Base-by-base conservation (phyloP, 2,329 filamentous ascomycete genomes). In the Penicillium sp. region DNA sequence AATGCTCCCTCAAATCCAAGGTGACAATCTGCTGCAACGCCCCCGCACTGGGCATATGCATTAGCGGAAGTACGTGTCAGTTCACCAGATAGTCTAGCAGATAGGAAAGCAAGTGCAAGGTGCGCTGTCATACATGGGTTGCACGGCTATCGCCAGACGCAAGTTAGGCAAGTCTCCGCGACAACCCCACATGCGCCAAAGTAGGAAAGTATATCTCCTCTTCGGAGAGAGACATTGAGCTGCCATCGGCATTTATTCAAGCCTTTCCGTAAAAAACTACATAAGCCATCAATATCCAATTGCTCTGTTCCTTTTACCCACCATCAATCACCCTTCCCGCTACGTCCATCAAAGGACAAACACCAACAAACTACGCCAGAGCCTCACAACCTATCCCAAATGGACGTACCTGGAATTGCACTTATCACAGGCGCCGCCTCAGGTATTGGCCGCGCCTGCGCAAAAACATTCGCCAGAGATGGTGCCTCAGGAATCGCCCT, bases 321-420 rank as follows among this genome's bases (percentile, higher is more conserved):
- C 13, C 15, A 23, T 15, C 15, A 23, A 23, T 23, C 21, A 23
- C 2, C 12, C 27, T 15, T 4, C 27, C 37, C 3, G 27, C n/a
- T 10, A 18, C 27, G n/a, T 13, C 2, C 4, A 25, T 9, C 37
- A 21, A 18, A 1, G 10, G 32, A 40, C 18, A 10, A 40, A 18
- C 10, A 40, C 15, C 29, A 40, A 18, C 10, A 1, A 41, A 10
- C 38, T 32, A 41, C 38, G 3, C 9, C 27, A 29, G 6, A 27
- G 4, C 12, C 23, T 9, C 16, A 9, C 13, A 41, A 35, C 21
- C 25, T 27, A 8, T 27, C n/a, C 3, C 12, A 16, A 54, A 60
- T 61, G 60, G 60, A 62, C 39, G 58, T 62, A 15, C 31, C 58
- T 31, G 60, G 60, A 39, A 57, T 62, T 31, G 60, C 60, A 21